phyloP scores from a whole-genome alignment of 2,329 filamentous ascomycete genomes.

The Aureobasidium sp. region DNA sequence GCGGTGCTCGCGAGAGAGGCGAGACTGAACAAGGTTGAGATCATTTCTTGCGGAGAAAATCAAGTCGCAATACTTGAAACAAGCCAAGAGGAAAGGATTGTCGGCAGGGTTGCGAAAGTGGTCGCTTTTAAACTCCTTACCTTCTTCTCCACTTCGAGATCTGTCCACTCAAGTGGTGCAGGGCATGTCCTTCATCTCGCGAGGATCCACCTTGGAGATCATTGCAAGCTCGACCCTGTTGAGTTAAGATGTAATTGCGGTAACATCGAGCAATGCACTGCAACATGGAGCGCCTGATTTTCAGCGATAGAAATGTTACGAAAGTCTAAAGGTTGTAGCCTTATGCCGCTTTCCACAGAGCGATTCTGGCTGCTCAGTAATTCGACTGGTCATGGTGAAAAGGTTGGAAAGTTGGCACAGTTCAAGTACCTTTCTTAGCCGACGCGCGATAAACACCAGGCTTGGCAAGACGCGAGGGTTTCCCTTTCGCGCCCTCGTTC shows the following conservation, averaged over 20 bases:
- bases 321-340: too few relatives aligned
- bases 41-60: not conserved
- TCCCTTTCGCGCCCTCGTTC: not conserved
- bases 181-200: not conserved
- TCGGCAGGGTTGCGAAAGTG: not conserved
- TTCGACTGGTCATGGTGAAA: not conserved
- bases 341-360: not conserved
- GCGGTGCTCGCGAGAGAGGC: not conserved
- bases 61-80: not conserved
- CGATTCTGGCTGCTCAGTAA: not conserved
- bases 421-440: not conserved
- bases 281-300: not conserved
- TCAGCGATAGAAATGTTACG: not conserved
- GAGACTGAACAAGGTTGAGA: conserved; percentile 4
- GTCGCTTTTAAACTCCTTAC: not conserved
- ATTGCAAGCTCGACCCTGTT: not conserved
- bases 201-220: not conserved
- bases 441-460: not conserved
- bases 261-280: not conserved
- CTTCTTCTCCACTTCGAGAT: not conserved
- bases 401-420: not conserved
- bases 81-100: not conserved
- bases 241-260: not conserved
- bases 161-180: not conserved
- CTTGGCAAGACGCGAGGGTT: not conserved